Evolutionary conservation across 345 rosid genomes (phyloP).

Genomic region (Acer yangbiense): DNA sequence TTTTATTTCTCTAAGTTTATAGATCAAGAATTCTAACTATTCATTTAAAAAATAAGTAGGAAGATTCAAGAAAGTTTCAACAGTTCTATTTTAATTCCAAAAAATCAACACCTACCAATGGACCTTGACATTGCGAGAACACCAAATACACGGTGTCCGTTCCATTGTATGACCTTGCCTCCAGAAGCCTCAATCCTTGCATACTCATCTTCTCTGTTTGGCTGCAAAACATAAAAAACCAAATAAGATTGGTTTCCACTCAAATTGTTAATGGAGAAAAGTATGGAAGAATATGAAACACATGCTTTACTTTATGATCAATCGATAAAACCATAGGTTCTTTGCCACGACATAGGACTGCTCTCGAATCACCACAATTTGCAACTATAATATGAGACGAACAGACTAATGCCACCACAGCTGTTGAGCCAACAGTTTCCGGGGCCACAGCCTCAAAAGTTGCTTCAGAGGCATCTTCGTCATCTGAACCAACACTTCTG

Average conservation of each 20-base stretch:
- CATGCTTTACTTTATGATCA: constrained; percentile 78
- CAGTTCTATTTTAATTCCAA: background rate
- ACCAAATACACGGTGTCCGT: constrained; percentile 90
- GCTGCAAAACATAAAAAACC: constrained; percentile 41
- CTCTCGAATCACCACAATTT: constrained; percentile 96
- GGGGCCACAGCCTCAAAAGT: constrained; percentile 65
- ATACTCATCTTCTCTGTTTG: constrained; percentile 80
- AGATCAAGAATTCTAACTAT: background rate
- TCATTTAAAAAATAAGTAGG: background rate
- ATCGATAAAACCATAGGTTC: constrained; percentile 72
- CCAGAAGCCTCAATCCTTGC: constrained; percentile 90
- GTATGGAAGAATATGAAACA: constrained; percentile 4
- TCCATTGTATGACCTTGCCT: constrained; percentile 94
- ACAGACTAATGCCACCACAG: constrained; percentile 87
- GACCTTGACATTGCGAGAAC: constrained; percentile 98
- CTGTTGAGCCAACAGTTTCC: constrained; percentile 94
- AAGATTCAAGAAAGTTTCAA: background rate
- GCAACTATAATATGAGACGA: constrained; percentile 88
- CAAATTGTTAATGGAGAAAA: background rate
- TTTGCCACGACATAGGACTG: constrained; percentile 87
- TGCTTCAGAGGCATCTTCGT: constrained; percentile 36
- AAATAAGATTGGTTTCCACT: constrained; percentile 15
- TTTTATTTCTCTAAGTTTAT: no score
- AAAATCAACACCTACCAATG: constrained; percentile 57
- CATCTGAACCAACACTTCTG: constrained; percentile 27